Base-by-base conservation (phyloP, 345 rosid genomes). In the Sisymbrium altissimum region DNA sequence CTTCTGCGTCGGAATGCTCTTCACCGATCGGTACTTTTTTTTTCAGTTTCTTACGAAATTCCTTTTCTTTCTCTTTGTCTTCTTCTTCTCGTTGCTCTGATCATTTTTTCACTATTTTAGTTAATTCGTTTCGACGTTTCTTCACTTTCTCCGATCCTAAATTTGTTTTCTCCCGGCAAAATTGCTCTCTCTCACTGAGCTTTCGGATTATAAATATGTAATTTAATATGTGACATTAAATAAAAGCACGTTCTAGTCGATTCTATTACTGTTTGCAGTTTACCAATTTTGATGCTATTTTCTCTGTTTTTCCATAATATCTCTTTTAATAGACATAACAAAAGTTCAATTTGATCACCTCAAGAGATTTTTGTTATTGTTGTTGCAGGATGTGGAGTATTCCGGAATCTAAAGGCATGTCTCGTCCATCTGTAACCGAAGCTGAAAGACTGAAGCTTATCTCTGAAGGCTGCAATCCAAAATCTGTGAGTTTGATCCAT, bases 1-100 rank as follows among this genome's bases (percentile, higher is more conserved):
- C 77, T 94, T 94, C 88, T 91, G 92, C 75, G 90, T 86, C 55
- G 98, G 97, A 77, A 81, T 91, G 90, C 77, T 94, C 83, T 87
- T 91, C 89, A 89, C 97, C 48, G 82, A 79, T 79, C 74, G 82
- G 82, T 78, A 72, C 6, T 7, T 27, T 52, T 53, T 50, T 52
- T 56, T 48, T 21, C 5, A 35, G 7, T 12, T 2, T 5, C 35
- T 25, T 41, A 57, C 60, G 44, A 43, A 73, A 29, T 27, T 2
- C 3, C 68, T 41, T 27, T 23, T 46, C 15, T 48, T 46, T 15
- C 21, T 19, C 18, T 9, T 12, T n/a, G n/a, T n/a, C 7, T 3
- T 49, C 32, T 50, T 61, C 41, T 39, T 72, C 30, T 70, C 5
- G 8, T 45, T 29, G 12, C 40, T 69, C n/a, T 15, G 17, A 9